Evolutionary conservation across 768 basidiomycete species (phyloP).

Genomic region (Rhizopogon vinicolor): DNA sequence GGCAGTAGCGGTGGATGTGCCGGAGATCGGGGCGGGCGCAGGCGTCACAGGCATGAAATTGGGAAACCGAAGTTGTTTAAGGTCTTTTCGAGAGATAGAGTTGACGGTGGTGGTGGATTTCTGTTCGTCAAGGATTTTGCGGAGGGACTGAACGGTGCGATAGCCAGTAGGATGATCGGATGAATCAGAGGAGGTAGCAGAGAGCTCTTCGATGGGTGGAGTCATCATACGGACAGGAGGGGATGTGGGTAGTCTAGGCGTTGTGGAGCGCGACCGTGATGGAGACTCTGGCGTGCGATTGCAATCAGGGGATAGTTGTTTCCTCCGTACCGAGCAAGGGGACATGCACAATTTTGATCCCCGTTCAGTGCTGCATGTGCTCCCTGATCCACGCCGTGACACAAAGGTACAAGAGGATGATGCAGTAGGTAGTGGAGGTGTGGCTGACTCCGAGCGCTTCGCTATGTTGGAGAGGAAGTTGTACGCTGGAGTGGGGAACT

Average conservation of each 20-base stretch:
- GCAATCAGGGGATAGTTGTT: conserved; percentile 10
- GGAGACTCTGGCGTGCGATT: conserved; percentile 7
- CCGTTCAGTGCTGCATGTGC: conserved; percentile 24
- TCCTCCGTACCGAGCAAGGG: conserved; percentile 9
- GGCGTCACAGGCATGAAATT: conserved; percentile 33
- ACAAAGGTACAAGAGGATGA: conserved; percentile 25
- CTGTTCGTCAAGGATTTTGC: conserved; percentile 61
- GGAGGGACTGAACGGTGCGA: conserved; percentile 59
- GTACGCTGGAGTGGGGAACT: conserved; percentile 53
- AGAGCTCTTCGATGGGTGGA: conserved; percentile 53
- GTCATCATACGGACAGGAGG: conserved; percentile 39
- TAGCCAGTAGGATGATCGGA: conserved; percentile 50
- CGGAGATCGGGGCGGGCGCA: conserved; percentile 48
- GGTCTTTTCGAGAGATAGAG: conserved; percentile 7
- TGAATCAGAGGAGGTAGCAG: conserved; percentile 46
- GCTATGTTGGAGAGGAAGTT: conserved; percentile 59
- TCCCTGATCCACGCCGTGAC: conserved; percentile 30
- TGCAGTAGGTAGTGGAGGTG: conserved; percentile 12
- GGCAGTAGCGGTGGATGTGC: conserved; percentile 74
- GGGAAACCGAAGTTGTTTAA: conserved; percentile 13
- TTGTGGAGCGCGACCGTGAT: conserved; percentile 24
- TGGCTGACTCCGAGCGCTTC: conserved; percentile 25
- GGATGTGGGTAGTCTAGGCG: conserved; percentile 21
- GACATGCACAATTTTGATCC: conserved; percentile 9
- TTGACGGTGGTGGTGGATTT: conserved; percentile 29